phyloP scores from a whole-genome alignment of 495 filamentous ascomycete species.

The Collariella sp. region DNA sequence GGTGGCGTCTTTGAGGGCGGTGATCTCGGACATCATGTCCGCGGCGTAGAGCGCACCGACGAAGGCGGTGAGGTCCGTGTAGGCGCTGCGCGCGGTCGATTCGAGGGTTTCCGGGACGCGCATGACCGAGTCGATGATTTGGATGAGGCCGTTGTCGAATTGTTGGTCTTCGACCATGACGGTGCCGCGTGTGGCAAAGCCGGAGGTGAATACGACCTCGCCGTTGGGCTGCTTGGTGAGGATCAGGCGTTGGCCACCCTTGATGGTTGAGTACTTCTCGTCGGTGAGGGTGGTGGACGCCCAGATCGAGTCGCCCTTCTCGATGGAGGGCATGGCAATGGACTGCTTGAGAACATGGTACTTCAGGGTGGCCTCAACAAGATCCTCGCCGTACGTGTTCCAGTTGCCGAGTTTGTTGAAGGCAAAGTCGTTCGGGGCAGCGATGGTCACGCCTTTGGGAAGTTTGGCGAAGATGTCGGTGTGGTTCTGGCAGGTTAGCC shows the following conservation, averaged over 20 bases:
- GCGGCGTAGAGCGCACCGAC: conserved; percentile 30
- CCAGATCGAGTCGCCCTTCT: conserved; percentile 31
- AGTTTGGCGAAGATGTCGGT: conserved; percentile 13
- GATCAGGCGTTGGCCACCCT: conserved; percentile 23
- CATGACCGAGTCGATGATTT: conserved; percentile 27
- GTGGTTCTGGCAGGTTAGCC: not conserved
- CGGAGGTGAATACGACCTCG: conserved; percentile 25
- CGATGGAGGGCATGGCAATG: conserved; percentile 12
- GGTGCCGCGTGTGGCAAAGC: conserved; percentile 22
- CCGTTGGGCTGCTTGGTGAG: conserved; percentile 23
- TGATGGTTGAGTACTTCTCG: conserved; percentile 15
- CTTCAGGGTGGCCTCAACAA: conserved; percentile 9
- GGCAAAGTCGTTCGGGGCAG: conserved; percentile 22
- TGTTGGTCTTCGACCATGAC: conserved; percentile 19
- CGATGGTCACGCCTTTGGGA: conserved; percentile 10
- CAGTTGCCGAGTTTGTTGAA: conserved; percentile 21
- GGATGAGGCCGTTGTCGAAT: conserved; percentile 22
- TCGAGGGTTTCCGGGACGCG: conserved; percentile 20
- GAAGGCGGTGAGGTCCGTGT: conserved; percentile 24
- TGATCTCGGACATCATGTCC: conserved; percentile 22
- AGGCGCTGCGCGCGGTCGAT: conserved; percentile 18
- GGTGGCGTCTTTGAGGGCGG: conserved; percentile 21
- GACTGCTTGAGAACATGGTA: conserved; percentile 20
- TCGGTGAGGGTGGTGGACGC: conserved; percentile 39
- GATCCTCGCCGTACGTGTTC: conserved; percentile 1